Evolutionary conservation across 2,329 filamentous ascomycete genomes (phyloP).

Genomic region (Ophiostoma sp.): DNA sequence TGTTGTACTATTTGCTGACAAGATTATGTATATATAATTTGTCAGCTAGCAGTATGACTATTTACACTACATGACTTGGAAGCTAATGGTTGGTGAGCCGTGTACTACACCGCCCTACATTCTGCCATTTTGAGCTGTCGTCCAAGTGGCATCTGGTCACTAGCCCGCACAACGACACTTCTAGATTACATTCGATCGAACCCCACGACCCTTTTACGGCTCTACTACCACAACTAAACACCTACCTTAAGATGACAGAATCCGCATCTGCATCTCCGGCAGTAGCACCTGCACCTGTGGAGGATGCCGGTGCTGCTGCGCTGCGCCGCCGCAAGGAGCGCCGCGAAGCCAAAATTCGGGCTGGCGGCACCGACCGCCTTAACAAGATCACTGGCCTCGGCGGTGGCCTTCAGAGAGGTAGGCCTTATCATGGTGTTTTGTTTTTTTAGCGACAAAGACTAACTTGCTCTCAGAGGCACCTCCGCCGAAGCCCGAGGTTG

Average conservation of each 20-base stretch:
- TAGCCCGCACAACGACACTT: background rate
- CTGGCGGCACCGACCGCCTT: slow-evolving; percentile 62
- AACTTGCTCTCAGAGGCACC: slow-evolving; percentile 11
- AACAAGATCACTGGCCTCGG: slow-evolving; percentile 70
- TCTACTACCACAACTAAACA: background rate
- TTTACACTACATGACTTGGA: background rate
- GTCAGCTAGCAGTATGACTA: background rate
- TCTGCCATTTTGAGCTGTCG: slow-evolving; percentile 6
- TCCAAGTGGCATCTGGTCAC: slow-evolving; percentile 4
- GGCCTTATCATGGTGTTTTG: too few species aligned
- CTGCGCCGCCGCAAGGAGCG: slow-evolving; percentile 72
- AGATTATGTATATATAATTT: background rate
- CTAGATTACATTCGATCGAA: background rate
- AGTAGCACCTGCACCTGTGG: slow-evolving; percentile 26
- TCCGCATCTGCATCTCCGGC: slow-evolving; percentile 30
- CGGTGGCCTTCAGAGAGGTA: slow-evolving; percentile 44
- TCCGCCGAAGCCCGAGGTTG: slow-evolving; percentile 36
- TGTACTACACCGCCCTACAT: slow-evolving; percentile 1
- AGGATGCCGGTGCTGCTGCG: slow-evolving; percentile 51
- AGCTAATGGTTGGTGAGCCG: background rate
- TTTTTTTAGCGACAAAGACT: too few species aligned
- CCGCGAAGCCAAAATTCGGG: slow-evolving; percentile 70
- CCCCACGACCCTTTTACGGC: background rate
- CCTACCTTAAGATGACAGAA: slow-evolving; percentile 37
- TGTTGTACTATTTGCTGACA: too few species aligned